phyloP scores from a whole-genome alignment of 225 moss, liverwort and hornwort species.

The Physcomitrium patens region DNA sequence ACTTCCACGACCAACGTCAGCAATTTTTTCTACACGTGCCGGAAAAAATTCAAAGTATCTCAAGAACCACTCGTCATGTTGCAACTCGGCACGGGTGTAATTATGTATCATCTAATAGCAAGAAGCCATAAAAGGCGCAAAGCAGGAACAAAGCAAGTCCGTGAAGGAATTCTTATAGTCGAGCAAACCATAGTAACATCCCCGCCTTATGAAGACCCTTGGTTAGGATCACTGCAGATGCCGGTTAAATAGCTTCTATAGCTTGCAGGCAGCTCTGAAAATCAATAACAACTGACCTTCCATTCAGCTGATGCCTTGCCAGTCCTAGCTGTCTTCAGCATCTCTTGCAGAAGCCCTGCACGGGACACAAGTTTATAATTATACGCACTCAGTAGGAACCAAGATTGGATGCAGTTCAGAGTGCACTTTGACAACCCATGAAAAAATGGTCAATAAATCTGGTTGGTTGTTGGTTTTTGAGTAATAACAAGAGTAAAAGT shows the following conservation, averaged over 20 bases:
- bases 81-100: slow-evolving; percentile 4
- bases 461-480: neutral
- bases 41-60: slow-evolving; percentile 1
- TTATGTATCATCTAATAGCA: slow-evolving; percentile 9
- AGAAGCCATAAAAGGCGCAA: slow-evolving; percentile 26
- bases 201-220: neutral
- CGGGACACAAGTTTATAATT: slow-evolving; percentile 19
- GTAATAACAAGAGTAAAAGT: slow-evolving; percentile 12
- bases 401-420: neutral
- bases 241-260: slow-evolving; percentile 9
- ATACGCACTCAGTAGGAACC: slow-evolving; percentile 5
- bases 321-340: slow-evolving; percentile 60
- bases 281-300: slow-evolving; percentile 50
- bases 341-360: slow-evolving; percentile 68
- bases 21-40: slow-evolving; percentile 9
- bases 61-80: slow-evolving; percentile 17
- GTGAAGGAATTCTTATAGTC: slow-evolving; percentile 11
- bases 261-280: slow-evolving; percentile 7
- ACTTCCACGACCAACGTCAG: neutral
- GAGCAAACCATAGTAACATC: slow-evolving; percentile 6
- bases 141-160: slow-evolving; percentile 17
- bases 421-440: slow-evolving; percentile 18
- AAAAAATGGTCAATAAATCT: slow-evolving; percentile 17
- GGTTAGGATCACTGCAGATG: neutral
- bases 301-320: slow-evolving; percentile 65